Evolutionary conservation across 495 filamentous ascomycete genomes (phyloP).

Genomic region (Penicillium ochrochloron): DNA sequence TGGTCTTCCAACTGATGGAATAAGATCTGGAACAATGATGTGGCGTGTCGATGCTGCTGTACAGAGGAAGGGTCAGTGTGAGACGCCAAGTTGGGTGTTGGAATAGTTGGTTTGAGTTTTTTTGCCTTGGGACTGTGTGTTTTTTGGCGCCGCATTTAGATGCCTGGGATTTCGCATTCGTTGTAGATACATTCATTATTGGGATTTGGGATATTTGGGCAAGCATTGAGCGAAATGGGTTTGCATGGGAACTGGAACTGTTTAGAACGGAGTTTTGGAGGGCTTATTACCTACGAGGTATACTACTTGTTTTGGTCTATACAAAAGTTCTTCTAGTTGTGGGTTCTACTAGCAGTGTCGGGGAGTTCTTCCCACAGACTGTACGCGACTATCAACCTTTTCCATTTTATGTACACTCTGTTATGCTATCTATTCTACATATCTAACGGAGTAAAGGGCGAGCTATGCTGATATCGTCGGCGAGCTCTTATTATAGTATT

Average conservation of each 20-base stretch:
- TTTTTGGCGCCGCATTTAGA: neutral
- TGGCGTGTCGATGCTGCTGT: constrained; percentile 35
- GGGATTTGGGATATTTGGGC: neutral
- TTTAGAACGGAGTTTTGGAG: constrained; percentile 2
- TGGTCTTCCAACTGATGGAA: constrained; percentile 22
- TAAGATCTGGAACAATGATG: constrained; percentile 37
- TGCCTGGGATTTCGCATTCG: neutral
- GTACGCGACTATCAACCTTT: too few relatives aligned
- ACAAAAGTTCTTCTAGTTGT: too few relatives aligned
- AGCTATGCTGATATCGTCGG: too few relatives aligned
- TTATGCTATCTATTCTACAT: too few relatives aligned
- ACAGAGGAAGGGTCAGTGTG: constrained; percentile 24
- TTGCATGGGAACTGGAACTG: neutral
- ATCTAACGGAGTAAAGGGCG: too few relatives aligned
- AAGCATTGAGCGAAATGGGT: constrained; percentile 5
- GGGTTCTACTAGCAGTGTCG: too few relatives aligned
- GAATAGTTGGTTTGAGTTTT: neutral
- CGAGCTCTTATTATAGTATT: too few relatives aligned
- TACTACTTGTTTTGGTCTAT: neutral
- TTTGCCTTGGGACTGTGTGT: neutral
- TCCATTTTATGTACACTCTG: too few relatives aligned
- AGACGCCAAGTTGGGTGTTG: constrained; percentile 18
- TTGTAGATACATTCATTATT: neutral
- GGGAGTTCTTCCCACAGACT: too few relatives aligned
- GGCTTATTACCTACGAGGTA: neutral